Conservation (phyloP, 495 filamentous ascomycete genomes). For the Chaetomidium leptoderma region DNA sequence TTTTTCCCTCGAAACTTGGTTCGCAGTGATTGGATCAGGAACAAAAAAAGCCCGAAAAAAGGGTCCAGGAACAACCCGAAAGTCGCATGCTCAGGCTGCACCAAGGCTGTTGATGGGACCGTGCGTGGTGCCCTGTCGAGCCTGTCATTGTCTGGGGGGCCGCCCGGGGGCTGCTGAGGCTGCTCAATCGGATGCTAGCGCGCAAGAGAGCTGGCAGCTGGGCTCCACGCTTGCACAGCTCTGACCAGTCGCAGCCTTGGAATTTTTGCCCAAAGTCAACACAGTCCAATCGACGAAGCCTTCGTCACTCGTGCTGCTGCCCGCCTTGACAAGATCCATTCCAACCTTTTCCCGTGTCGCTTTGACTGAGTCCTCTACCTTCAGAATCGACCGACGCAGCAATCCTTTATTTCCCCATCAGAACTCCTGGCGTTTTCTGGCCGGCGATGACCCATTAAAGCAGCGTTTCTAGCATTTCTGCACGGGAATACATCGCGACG, state of each 20-base stretch:
- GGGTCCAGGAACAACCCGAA: background rate
- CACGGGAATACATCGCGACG: background rate
- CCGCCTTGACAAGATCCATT: slow-evolving; percentile 17
- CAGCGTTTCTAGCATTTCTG: background rate
- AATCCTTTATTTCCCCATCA: background rate
- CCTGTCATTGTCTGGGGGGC: too few relatives aligned
- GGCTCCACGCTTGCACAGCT: slow-evolving; percentile 22
- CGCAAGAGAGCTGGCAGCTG: slow-evolving; percentile 22
- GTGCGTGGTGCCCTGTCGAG: slow-evolving; percentile 9
- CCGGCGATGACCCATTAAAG: slow-evolving; percentile 7
- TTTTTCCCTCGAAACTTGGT: too few relatives aligned
- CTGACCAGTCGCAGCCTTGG: slow-evolving; percentile 26
- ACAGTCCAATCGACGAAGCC: slow-evolving; percentile 36
- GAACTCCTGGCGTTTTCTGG: background rate
- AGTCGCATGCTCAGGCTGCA: background rate
- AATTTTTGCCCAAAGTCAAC: slow-evolving; percentile 40
- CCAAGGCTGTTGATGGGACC: background rate
- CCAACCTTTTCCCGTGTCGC: slow-evolving; percentile 12
- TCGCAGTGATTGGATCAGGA: background rate
- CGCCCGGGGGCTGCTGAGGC: too few relatives aligned
- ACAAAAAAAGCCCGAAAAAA: background rate
- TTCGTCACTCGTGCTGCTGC: slow-evolving; percentile 34
- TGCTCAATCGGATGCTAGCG: slow-evolving; percentile 22
- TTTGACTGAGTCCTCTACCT: background rate
- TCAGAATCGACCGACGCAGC: background rate